Conservation (phyloP, 305 asterid species). For the Caryopteris hybrid region DNA sequence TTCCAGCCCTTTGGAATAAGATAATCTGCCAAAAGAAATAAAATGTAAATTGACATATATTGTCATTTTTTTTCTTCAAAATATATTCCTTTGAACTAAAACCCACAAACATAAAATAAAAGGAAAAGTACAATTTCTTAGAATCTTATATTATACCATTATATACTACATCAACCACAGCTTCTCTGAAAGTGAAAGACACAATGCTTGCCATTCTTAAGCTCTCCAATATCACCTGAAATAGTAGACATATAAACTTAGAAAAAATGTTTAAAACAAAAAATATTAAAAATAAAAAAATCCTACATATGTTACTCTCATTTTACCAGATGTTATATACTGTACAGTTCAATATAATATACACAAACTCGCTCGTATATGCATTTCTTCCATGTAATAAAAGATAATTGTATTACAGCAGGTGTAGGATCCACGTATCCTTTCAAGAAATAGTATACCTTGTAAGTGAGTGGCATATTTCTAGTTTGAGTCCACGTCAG, state of each 20-base stretch:
- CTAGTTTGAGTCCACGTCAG: conserved; percentile 75
- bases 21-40: conserved; percentile 45
- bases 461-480: conserved; percentile 67
- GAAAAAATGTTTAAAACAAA: too few relatives aligned
- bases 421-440: too few relatives aligned
- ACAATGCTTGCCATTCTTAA: conserved; percentile 87
- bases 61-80: neutral
- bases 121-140: too few relatives aligned
- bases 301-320: too few relatives aligned
- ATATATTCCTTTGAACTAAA: neutral
- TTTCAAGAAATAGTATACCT: conserved; percentile 27
- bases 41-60: neutral
- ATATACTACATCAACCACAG: conserved; percentile 79
- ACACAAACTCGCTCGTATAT: too few relatives aligned
- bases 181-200: conserved; percentile 91
- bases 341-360: too few relatives aligned
- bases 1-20: conserved; percentile 96
- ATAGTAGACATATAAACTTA: neutral
- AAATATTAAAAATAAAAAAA: neutral
- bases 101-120: conserved; percentile 3
- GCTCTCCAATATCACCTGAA: conserved; percentile 76
- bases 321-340: too few relatives aligned
- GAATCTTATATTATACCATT: conserved; percentile 39
- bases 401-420: too few relatives aligned
- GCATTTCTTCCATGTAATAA: too few relatives aligned